phyloP scores from a whole-genome alignment of 495 filamentous ascomycete genomes.

The Penicillium arizonense region DNA sequence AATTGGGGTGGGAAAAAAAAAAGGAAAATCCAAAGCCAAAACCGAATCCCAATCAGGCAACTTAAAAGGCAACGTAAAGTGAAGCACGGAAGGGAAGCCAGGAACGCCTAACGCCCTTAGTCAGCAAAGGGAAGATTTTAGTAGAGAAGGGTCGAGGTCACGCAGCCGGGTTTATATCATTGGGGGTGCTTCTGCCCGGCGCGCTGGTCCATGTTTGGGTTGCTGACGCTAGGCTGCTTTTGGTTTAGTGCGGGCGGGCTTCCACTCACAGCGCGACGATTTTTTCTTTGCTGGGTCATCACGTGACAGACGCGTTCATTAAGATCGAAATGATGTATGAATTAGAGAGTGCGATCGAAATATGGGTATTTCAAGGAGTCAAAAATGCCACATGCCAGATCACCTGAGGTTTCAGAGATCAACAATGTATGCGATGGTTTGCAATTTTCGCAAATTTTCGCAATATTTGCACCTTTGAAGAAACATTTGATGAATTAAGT shows the following conservation, averaged over 20 bases:
- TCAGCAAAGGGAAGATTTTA: constrained; percentile 29
- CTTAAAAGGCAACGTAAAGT: not conserved
- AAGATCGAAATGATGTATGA: constrained; percentile 6
- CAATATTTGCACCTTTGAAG: not conserved
- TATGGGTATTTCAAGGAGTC: constrained; percentile 11
- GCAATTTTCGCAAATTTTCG: not conserved
- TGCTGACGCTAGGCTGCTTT: constrained; percentile 27
- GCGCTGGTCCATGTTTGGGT: constrained; percentile 47
- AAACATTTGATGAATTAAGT: too few species aligned
- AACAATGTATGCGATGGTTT: not conserved
- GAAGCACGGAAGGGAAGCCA: constrained; percentile 2
- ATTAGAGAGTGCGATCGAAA: too few species aligned
- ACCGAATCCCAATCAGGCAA: too few species aligned
- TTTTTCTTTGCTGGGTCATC: constrained; percentile 28
- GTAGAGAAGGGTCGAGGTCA: constrained; percentile 43
- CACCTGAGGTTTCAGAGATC: constrained; percentile 25
- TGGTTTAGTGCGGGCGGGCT: constrained; percentile 26
- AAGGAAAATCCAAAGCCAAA: not conserved
- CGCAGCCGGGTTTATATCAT: constrained; percentile 54
- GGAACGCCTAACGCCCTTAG: constrained; percentile 27
- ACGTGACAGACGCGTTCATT: constrained; percentile 32
- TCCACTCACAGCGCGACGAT: constrained; percentile 25
- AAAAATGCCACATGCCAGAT: constrained; percentile 36
- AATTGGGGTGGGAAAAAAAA: constrained; percentile 17
- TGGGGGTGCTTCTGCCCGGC: constrained; percentile 43